A percentile compares a stretch with the other conserved stretches of the same genome.
These are phyloP conservation scores for Yamadazyma olivae DNA, from an alignment of 805 yeast species.

Conservation along the genomic window DNA sequence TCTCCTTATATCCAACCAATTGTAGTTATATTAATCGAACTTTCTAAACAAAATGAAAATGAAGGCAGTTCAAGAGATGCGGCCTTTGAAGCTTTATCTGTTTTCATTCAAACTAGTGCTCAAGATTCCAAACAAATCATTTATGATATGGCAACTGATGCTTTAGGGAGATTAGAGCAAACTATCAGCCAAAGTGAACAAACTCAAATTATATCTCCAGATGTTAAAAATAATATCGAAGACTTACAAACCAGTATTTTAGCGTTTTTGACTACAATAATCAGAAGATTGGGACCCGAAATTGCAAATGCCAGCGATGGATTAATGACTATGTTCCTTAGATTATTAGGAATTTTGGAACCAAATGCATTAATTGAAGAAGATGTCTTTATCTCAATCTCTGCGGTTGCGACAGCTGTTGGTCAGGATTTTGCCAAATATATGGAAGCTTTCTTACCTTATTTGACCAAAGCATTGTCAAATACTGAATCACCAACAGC, in stretches of 20 bases:
- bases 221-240: conserved; percentile 74
- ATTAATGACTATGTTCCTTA: conserved; percentile 80
- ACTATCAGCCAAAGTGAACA: conserved; percentile 57
- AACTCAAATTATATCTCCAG: conserved; percentile 43
- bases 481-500: conserved; percentile 84
- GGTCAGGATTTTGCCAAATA: conserved; percentile 70
- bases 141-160: conserved; percentile 70
- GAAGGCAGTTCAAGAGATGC: conserved; percentile 89
- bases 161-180: conserved; percentile 66
- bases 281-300: conserved; percentile 72
- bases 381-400: conserved; percentile 87
- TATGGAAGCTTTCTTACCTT: conserved; percentile 82
- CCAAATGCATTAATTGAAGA: conserved; percentile 85
- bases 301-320: conserved; percentile 71
- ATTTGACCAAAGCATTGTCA: conserved; percentile 69
- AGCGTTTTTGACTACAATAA: conserved; percentile 75
- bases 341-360: conserved; percentile 51
- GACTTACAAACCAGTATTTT: conserved; percentile 84
- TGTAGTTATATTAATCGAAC: conserved; percentile 65
- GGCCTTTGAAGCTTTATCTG: conserved; percentile 91
- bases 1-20: conserved; percentile 70
- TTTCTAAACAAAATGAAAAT: conserved; percentile 73
- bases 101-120: conserved; percentile 74
- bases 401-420: conserved; percentile 82
- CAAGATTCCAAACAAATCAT: conserved; percentile 66